A percentile compares a stretch with the other conserved stretches of the same genome.
Conservation (phyloP, 495 filamentous ascomycete species). For the Penicillium parvum region DNA sequence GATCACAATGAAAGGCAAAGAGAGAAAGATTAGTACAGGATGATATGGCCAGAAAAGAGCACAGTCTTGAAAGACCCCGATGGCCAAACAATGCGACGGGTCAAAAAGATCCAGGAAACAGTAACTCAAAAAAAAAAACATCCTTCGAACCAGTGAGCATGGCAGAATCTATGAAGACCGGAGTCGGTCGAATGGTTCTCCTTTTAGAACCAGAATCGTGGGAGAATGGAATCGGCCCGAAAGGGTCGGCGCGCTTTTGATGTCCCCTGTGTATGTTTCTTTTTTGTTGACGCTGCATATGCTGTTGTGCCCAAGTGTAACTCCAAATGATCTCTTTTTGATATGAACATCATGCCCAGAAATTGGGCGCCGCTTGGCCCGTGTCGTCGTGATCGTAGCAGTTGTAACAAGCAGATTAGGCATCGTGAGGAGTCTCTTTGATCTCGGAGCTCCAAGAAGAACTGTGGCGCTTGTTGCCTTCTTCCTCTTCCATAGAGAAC, state of each 20-base stretch:
- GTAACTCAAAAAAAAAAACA: conserved; percentile 1
- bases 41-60: neutral
- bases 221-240: neutral
- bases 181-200: conserved; percentile 5
- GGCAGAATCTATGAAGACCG: conserved; percentile 12
- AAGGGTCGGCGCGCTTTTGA: neutral
- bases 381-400: conserved; percentile 20
- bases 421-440: conserved; percentile 18
- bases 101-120: conserved; percentile 18
- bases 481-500: conserved; percentile 79
- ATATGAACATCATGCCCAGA: conserved; percentile 20
- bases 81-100: conserved; percentile 11
- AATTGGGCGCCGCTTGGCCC: conserved; percentile 10
- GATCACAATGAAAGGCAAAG: conserved; percentile 10
- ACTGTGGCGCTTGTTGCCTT: conserved; percentile 43
- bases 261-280: neutral
- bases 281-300: conserved; percentile 14
- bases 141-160: neutral
- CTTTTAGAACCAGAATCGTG: no score
- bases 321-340: conserved; percentile 21
- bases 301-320: conserved; percentile 19
- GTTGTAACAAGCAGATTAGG: conserved; percentile 13
- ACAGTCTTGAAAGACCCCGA: conserved; percentile 3
- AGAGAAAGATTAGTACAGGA: conserved; percentile 24
- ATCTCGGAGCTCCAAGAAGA: conserved; percentile 29